These are phyloP conservation scores for Bipolaris cookei DNA, from an alignment of 2,329 filamentous ascomycete genomes.

Conservation along the genomic window DNA sequence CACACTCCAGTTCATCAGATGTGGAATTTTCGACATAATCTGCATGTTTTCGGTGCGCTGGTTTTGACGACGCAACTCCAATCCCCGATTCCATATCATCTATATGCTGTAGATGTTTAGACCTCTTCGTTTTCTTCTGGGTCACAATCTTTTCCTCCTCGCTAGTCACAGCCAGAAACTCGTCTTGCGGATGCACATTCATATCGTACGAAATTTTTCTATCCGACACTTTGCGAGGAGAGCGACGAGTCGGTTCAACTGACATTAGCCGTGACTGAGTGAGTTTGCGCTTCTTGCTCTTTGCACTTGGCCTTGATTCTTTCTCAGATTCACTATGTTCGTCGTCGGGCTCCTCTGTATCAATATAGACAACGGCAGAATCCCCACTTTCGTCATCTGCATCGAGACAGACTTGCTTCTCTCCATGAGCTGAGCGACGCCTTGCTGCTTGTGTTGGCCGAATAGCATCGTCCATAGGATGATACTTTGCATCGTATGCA, in stretches of 20 bases:
- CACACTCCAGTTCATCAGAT: background rate
- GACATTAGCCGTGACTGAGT: background rate
- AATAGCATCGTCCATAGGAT: slow-evolving; percentile 43
- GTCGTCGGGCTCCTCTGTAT: slow-evolving; percentile 5
- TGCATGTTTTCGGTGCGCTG: background rate
- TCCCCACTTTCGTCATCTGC: slow-evolving; percentile 6
- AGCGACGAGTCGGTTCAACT: slow-evolving; percentile 28
- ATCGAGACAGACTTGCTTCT: background rate
- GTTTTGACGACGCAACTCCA: background rate
- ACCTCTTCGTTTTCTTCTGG: slow-evolving; percentile 2
- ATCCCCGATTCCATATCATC: background rate
- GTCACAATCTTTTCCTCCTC: slow-evolving; percentile 3
- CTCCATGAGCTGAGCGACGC: slow-evolving; percentile 31
- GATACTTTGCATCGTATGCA: slow-evolving; percentile 42
- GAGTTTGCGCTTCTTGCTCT: slow-evolving; percentile 20
- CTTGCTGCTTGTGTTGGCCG: slow-evolving; percentile 38
- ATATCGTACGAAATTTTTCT: slow-evolving; percentile 33
- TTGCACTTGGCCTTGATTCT: slow-evolving; percentile 1
- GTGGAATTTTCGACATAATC: background rate
- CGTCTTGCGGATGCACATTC: slow-evolving; percentile 40
- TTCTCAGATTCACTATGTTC: slow-evolving; percentile 15
- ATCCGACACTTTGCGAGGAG: slow-evolving; percentile 29
- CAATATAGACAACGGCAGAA: slow-evolving; percentile 3
- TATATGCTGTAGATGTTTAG: background rate
- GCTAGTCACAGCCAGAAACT: slow-evolving; percentile 19